Evolutionary conservation across 176 grass and related monocot species (phyloP), one percentile per base, ranked within the genome.

Genomic region (Musa itinerans): DNA sequence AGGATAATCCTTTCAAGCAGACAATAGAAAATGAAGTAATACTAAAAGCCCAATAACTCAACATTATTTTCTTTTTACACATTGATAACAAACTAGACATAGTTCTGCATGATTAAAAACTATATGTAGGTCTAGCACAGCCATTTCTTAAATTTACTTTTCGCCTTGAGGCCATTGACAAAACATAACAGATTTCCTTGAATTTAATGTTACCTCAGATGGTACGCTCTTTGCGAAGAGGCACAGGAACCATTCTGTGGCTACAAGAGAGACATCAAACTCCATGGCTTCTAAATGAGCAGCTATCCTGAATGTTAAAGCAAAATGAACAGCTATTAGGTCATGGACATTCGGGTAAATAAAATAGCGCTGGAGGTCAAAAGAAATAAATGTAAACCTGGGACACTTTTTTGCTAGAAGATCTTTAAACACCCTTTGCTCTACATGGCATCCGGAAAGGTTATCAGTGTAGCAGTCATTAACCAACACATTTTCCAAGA

Each of bases 221-320:
- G 95, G 95, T 52, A 99, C 83, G 74, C 88, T 99, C 74, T 99
- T 99, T 6, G 95, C 93, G 55, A 94, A 99, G 76, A 99, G 88
- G 26, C 90, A 99, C 66, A 99, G 78, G 73, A 99, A 99, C 95
- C 95, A 99, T 87, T 99, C 95, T 24, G 95, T 99, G 48, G 90
- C 90, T 64, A 99, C 95, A 86, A 99, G 95, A 34, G 95, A 91
- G 78, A 93, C 95, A 82, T 99, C 95, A 79, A 99, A 99, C 3
- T 84, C 84, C 81, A 99, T 90, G 75, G 83, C 69, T 87, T 94
- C 90, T 63, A 98, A 86, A 84, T 94, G 95, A 80, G 75, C 69
- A 71, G 90, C 90, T 71, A 92, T 94, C 65, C 95, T 99, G 81
- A 27, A 86, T 49, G 56, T 74, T 83, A 78, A 29, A 61, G 26